Percentiles rank a stretch among this genome's conserved stretches.
Conservation (phyloP, 306 rosid genomes). For the Betula pendula region DNA sequence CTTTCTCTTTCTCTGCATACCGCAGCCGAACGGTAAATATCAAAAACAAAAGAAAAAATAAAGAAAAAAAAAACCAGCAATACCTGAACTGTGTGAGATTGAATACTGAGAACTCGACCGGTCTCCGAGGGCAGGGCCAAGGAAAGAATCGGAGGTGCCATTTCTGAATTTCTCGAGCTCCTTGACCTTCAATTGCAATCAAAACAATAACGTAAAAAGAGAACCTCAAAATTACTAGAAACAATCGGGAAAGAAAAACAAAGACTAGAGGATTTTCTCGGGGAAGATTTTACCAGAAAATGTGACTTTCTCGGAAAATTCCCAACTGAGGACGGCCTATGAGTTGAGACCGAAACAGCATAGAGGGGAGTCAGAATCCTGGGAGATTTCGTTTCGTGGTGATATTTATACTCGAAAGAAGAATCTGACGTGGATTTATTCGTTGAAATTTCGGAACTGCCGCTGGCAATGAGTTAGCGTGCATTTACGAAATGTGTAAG, state of each 20-base stretch:
- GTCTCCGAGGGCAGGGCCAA: conserved; percentile 68
- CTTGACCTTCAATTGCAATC: conserved; percentile 23
- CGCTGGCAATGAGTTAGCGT: background rate
- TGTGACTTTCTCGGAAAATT: conserved; percentile 24
- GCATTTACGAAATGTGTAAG: background rate
- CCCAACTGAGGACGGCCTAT: background rate
- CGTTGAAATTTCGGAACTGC: background rate
- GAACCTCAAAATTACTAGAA: background rate
- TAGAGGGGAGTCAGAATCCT: background rate
- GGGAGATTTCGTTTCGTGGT: background rate
- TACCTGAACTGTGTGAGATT: conserved; percentile 86
- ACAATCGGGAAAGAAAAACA: background rate
- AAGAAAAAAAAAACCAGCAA: background rate
- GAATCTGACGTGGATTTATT: background rate
- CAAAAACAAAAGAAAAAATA: background rate
- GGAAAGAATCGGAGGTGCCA: conserved; percentile 78
- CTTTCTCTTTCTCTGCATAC: background rate
- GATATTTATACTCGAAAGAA: background rate
- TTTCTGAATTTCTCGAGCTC: conserved; percentile 29
- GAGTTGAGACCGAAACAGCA: conserved; percentile 30
- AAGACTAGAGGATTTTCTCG: background rate
- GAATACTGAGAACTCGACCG: conserved; percentile 82
- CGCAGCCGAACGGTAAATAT: conserved; percentile 2
- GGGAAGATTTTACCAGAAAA: conserved; percentile 32
- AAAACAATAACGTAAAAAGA: background rate